Evolutionary conservation across 129 eudicot genomes (phyloP), one percentile per base, ranked within the genome.

Genomic region (Sambucus nigra): DNA sequence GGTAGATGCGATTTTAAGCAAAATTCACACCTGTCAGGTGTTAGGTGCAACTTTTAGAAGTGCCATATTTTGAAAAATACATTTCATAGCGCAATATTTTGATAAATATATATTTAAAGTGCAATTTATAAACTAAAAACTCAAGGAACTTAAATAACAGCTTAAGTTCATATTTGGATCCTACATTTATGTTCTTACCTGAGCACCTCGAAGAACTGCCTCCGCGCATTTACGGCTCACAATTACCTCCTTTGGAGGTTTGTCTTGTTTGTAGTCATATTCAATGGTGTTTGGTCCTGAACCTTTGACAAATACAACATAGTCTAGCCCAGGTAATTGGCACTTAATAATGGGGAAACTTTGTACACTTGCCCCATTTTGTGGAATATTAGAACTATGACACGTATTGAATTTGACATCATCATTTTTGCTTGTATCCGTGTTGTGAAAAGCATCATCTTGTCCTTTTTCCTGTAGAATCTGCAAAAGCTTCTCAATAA

Each of bases 181-280:
- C 16, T 25, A 24, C 15, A 11, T 25, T 25, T 18, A 59, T 59
- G 25, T 41, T 52, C 55, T 62, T 69, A 77, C 86, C 72, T 91
- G 95, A 72, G 99, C 99, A 74, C 99, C 99, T 54, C 95, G 94
- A 67, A 91, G 95, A 77, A 91, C 95, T 39, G 99, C 85, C 78
- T 91, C 99, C 18, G 95, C 99, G 55, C 99, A 91, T 68, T 91
- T 91, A 66, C 99, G 83, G 75, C 99, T 91, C 38, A 91, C 99
- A 69, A 91, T 63, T 35, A 91, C 73, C 72, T 91, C 99, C 59
- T 91, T 91, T 0, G 73, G 73, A 51, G 94, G 88, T 29, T 46
- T 75, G 57, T 73, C 89, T 58, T 67, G 76, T 32, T 65, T 64
- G 68, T 45, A 58, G 17, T 62, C 73, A 60, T 91, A 91, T 18